Conservation (phyloP, 768 basidiomycete species). For the Tylopilus sp. region DNA sequence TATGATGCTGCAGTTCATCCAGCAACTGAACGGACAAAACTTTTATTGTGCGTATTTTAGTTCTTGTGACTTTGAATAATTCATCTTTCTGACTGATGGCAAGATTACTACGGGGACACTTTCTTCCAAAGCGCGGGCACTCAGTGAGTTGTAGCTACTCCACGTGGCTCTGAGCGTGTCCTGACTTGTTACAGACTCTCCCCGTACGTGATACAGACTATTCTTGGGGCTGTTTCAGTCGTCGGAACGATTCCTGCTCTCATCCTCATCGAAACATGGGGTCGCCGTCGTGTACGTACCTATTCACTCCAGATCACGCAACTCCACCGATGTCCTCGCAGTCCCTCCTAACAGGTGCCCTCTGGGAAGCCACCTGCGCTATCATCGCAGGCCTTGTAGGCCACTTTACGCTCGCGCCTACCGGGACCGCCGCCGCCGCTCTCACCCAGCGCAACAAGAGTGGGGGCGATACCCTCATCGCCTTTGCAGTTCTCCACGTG, state of each 20-base stretch:
- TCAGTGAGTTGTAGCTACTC: slow-evolving; percentile 33
- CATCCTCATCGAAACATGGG: slow-evolving; percentile 65
- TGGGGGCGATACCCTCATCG: slow-evolving; percentile 54
- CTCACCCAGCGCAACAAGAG: slow-evolving; percentile 53
- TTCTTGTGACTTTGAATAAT: background rate
- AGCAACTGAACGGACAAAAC: slow-evolving; percentile 15
- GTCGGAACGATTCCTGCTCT: slow-evolving; percentile 70
- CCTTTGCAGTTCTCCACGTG: slow-evolving; percentile 74
- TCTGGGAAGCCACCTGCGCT: slow-evolving; percentile 57
- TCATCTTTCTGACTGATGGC: background rate
- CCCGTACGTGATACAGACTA: slow-evolving; percentile 69
- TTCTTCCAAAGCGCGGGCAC: slow-evolving; percentile 57
- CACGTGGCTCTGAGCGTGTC: background rate
- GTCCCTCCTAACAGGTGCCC: slow-evolving; percentile 39
- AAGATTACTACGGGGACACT: slow-evolving; percentile 17
- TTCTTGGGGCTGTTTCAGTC: slow-evolving; percentile 71
- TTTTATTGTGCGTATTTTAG: slow-evolving; percentile 13
- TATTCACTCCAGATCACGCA: slow-evolving; percentile 23
- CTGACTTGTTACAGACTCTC: slow-evolving; percentile 38
- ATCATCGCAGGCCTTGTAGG: slow-evolving; percentile 70
- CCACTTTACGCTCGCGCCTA: slow-evolving; percentile 60
- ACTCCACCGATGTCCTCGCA: background rate
- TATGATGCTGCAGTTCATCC: slow-evolving; percentile 17
- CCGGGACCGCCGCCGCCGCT: slow-evolving; percentile 40
- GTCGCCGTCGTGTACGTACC: slow-evolving; percentile 55